Conservation (phyloP, 495 filamentous ascomycete genomes). For the Trichoderma erinaceum region DNA sequence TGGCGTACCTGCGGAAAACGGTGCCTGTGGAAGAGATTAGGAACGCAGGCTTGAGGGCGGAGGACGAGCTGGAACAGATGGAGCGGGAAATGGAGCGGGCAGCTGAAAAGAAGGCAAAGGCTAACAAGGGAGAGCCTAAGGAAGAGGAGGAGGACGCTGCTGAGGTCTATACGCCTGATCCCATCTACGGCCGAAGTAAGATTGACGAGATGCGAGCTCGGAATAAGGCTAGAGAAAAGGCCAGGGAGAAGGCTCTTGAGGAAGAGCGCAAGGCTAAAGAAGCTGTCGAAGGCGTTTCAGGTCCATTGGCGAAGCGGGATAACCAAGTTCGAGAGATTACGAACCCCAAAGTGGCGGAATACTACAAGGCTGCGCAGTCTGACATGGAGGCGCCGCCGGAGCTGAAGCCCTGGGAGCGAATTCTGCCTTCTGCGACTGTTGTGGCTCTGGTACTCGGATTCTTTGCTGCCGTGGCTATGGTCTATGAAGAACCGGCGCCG, state of each 20-base stretch:
- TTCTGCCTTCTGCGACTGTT: conserved; percentile 59
- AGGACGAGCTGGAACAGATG: conserved; percentile 53
- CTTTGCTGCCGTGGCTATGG: conserved; percentile 48
- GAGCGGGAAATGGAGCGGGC: conserved; percentile 42
- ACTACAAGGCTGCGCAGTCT: conserved; percentile 31
- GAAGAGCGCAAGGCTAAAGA: conserved; percentile 42
- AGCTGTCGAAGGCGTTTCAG: conserved; percentile 50
- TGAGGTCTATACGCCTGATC: conserved; percentile 24
- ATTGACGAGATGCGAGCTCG: conserved; percentile 45
- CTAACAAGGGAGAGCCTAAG: conserved; percentile 40
- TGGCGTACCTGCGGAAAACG: conserved; percentile 62
- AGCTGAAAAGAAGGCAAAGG: conserved; percentile 21
- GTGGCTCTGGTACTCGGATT: conserved; percentile 45
- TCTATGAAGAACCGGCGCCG: conserved; percentile 57
- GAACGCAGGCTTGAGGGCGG: conserved; percentile 48
- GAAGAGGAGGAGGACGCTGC: conserved; percentile 22
- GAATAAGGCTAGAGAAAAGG: conserved; percentile 36
- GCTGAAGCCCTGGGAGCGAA: conserved; percentile 48
- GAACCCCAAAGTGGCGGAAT: conserved; percentile 34
- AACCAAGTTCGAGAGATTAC: conserved; percentile 34
- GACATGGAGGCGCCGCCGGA: conserved; percentile 42
- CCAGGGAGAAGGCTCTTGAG: conserved; percentile 28
- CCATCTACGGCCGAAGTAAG: conserved; percentile 41
- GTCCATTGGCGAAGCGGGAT: conserved; percentile 35
- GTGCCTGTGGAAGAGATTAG: conserved; percentile 70